Evolutionary conservation across 2,329 filamentous ascomycete species (phyloP).

Genomic region (Neurospora sp.): DNA sequence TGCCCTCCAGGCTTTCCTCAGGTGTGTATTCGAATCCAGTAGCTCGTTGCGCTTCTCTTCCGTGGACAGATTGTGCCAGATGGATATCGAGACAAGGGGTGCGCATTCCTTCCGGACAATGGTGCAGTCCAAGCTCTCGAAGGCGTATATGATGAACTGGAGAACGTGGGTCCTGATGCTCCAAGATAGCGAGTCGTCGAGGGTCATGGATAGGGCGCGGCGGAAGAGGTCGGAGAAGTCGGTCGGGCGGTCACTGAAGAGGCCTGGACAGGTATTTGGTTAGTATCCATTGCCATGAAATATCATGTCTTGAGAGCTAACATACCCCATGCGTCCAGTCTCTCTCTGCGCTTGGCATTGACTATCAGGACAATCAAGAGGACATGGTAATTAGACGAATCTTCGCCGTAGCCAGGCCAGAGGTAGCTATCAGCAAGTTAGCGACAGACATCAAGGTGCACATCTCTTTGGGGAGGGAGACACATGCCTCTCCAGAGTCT

Average conservation of each 20-base stretch:
- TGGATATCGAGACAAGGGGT: slow-evolving; percentile 84
- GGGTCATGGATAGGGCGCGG: slow-evolving; percentile 76
- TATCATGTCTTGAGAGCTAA: slow-evolving; percentile 1
- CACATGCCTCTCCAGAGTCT: slow-evolving; percentile 70
- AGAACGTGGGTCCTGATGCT: slow-evolving; percentile 73
- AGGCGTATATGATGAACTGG: slow-evolving; percentile 81
- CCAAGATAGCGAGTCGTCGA: slow-evolving; percentile 58
- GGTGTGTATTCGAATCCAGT: slow-evolving; percentile 61
- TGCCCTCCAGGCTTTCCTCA: slow-evolving; percentile 87
- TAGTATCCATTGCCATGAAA: not conserved
- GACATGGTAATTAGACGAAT: slow-evolving; percentile 86
- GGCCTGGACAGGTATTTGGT: slow-evolving; percentile 34
- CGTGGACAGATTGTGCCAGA: slow-evolving; percentile 87
- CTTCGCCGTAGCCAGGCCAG: slow-evolving; percentile 86
- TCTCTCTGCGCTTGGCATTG: slow-evolving; percentile 81
- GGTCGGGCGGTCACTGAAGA: slow-evolving; percentile 66
- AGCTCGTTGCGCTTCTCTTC: slow-evolving; percentile 64
- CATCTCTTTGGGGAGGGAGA: not conserved
- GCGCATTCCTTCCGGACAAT: slow-evolving; percentile 94
- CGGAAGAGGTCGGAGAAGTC: slow-evolving; percentile 87
- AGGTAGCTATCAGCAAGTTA: slow-evolving; percentile 55
- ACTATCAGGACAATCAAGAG: slow-evolving; percentile 76
- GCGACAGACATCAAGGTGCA: slow-evolving; percentile 3
- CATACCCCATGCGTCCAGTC: slow-evolving; percentile 77
- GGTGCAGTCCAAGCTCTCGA: slow-evolving; percentile 83